Percentiles rank a stretch among this genome's conserved stretches.
Evolutionary conservation across 2,329 filamentous ascomycete species (phyloP).

Genomic region (Lojkania enalia): DNA sequence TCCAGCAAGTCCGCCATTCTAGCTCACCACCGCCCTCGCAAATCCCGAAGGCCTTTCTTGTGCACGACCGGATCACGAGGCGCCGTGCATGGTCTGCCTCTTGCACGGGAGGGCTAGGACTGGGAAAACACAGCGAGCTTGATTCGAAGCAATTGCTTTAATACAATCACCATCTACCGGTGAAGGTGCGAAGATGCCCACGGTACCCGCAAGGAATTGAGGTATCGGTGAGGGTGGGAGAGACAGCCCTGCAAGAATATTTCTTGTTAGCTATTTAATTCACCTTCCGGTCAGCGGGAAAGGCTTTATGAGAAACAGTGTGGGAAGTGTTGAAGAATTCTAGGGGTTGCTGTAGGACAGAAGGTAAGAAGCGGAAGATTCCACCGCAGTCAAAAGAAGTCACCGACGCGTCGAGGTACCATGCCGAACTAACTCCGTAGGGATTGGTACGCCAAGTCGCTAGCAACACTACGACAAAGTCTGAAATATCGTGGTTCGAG

Average conservation of each 20-base stretch:
- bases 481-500: no score
- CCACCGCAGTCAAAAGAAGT: background rate
- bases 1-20: conserved; percentile 41
- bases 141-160: background rate
- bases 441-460: no score
- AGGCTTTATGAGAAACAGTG: background rate
- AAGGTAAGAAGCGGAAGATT: background rate
- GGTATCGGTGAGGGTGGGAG: background rate
- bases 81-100: background rate
- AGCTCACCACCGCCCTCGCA: conserved; percentile 9
- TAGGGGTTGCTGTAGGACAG: background rate
- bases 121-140: background rate
- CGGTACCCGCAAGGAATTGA: no score
- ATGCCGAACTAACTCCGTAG: no score
- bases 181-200: background rate
- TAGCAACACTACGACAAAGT: no score
- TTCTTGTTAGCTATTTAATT: no score
- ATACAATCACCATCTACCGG: background rate
- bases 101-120: background rate
- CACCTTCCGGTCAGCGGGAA: no score
- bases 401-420: background rate
- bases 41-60: conserved; percentile 7
- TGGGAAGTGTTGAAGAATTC: background rate
- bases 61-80: background rate
- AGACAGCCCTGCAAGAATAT: no score